phyloP scores from a whole-genome alignment of 805 yeast species.

The Candida vartiovaarae region DNA sequence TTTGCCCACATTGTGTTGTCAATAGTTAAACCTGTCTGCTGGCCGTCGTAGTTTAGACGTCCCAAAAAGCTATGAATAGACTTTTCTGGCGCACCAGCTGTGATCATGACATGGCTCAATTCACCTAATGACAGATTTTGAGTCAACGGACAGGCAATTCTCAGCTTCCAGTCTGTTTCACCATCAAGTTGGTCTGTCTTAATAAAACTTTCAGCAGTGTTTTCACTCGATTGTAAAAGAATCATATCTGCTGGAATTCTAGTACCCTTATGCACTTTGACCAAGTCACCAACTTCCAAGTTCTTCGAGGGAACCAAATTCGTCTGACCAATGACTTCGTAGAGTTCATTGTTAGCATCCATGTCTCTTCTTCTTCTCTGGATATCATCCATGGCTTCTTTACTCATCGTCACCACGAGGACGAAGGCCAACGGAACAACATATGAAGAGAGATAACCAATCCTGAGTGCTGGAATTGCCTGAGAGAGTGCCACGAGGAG shows the following conservation, averaged over 20 bases:
- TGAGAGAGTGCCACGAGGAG: conserved; percentile 91
- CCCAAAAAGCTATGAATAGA: conserved; percentile 81
- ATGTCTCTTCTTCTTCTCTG: conserved; percentile 83
- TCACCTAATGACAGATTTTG: conserved; percentile 51
- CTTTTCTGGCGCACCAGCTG: conserved; percentile 77
- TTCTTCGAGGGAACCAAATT: conserved; percentile 46
- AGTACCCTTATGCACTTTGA: conserved; percentile 68
- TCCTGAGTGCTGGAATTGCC: conserved; percentile 79
- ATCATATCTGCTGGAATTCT: conserved; percentile 94
- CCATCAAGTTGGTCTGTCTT: conserved; percentile 98
- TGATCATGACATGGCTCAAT: conserved; percentile 47
- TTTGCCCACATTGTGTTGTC: conserved; percentile 98
- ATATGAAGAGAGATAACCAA: conserved; percentile 90
- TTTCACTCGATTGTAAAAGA: conserved; percentile 73
- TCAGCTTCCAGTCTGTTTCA: conserved; percentile 96
- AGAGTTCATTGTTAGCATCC: conserved; percentile 81
- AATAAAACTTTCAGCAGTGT: conserved; percentile 81
- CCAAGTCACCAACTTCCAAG: conserved; percentile 81
- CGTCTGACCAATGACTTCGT: conserved; percentile 54
- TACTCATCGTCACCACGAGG: conserved; percentile 83
- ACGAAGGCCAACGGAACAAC: conserved; percentile 94
- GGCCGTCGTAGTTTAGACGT: conserved; percentile 51
- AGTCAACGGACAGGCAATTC: conserved; percentile 70
- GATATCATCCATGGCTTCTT: conserved; percentile 93
- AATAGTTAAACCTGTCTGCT: conserved; percentile 59